These are phyloP conservation scores for Cercospora sp. DNA, from an alignment of 2,329 filamentous ascomycete genomes.

Conservation along the genomic window DNA sequence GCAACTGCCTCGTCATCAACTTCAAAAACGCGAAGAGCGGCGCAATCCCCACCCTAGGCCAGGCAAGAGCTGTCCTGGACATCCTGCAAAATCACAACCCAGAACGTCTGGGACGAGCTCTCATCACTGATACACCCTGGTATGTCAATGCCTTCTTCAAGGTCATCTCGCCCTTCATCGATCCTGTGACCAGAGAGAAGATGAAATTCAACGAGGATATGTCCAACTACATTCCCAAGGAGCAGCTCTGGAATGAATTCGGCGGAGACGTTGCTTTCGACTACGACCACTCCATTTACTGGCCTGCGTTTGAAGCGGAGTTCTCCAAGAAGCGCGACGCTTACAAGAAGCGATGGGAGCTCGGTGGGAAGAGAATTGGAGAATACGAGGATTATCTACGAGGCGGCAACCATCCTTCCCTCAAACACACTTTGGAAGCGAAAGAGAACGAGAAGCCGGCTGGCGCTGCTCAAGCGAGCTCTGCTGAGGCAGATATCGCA, in stretches of 20 bases:
- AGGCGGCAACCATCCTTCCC: conserved; percentile 55
- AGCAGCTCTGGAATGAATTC: conserved; percentile 78
- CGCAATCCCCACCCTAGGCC: conserved; percentile 72
- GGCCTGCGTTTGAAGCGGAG: conserved; percentile 77
- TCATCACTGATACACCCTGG: conserved; percentile 91
- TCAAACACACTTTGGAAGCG: conserved; percentile 26
- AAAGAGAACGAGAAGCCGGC: conserved; percentile 10
- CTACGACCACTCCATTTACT: conserved; percentile 86
- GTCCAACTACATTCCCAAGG: conserved; percentile 72
- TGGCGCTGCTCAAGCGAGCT: background rate
- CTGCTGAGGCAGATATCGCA: conserved; percentile 13
- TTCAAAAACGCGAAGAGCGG: conserved; percentile 78
- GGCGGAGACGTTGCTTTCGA: conserved; percentile 82
- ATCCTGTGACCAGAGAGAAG: conserved; percentile 89
- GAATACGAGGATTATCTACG: conserved; percentile 86
- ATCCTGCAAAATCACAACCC: conserved; percentile 97
- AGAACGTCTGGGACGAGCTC: conserved; percentile 80
- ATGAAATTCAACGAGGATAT: conserved; percentile 97
- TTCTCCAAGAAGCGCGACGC: conserved; percentile 65
- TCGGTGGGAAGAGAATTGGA: conserved; percentile 76
- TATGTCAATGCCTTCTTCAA: conserved; percentile 94
- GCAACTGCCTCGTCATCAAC: conserved; percentile 82
- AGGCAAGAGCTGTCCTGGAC: conserved; percentile 78
- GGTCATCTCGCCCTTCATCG: conserved; percentile 92
- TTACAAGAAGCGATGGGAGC: conserved; percentile 70